Evolutionary conservation across 1,284 basidiomycete species (phyloP), one percentile per base, ranked within the genome.

Genomic region (Rhodofomes roseus): DNA sequence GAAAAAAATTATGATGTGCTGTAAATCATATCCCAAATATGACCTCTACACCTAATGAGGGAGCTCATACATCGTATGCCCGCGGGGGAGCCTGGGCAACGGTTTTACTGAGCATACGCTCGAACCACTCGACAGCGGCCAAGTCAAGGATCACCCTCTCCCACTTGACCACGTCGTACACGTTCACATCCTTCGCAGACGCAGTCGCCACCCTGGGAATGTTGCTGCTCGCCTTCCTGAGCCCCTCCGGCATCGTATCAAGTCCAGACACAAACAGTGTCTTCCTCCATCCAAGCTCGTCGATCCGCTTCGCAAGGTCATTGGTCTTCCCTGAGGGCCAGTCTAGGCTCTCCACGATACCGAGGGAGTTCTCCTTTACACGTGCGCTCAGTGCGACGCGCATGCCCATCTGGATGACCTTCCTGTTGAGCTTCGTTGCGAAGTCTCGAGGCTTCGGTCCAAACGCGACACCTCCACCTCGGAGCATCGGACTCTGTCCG

Each of bases 371-470:
- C 63, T 94, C 90, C 66, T 83, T 82, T 68, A 96, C 79, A 72
- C 94, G 92, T 39, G 86, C 82, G 62, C 92, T 94, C 54, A 98
- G 76, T 1, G 93, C 93, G 46, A 94, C 89, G 27, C 92, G 85
- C 82, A 98, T 87, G n/a, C 95, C 96, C 81, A 98, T 90, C 69
- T 93, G 82, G 41, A 95, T 84, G 58, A 97, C 91, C 74, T 96
- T 96, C 61, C 94, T 84, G 9, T 93, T 92, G 16, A 98, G 82
- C 63, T 92, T 89, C 50, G 93, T 96, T 65, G 92, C 87, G 73
- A 95, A 96, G 74, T 97, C 92, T 57, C 95, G 85, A 0, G 93
- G 93, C 70, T 92, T 89, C 0, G 95, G 93, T 40, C 94, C 94
- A 67, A 94, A 94, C 2, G 93, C 93, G 31, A 92, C 86, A 67